Evolutionary conservation across 257 asterid species (phyloP).

Genomic region (Solanum etuberosum): DNA sequence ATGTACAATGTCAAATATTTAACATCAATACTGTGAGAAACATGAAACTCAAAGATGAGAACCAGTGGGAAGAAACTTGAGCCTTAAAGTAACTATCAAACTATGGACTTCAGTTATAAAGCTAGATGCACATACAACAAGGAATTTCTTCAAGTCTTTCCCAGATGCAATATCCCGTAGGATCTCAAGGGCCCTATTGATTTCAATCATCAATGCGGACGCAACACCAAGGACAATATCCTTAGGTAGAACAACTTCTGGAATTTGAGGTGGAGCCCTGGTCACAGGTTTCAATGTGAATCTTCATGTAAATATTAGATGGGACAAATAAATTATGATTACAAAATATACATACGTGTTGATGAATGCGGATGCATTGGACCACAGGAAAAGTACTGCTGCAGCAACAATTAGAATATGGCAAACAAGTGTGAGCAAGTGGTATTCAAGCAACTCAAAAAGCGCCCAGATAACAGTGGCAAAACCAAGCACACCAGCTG

Average conservation of each 20-base stretch:
- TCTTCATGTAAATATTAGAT: neutral
- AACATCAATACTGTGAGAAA: neutral
- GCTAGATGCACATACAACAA: constrained; percentile 39
- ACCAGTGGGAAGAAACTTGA: constrained; percentile 8
- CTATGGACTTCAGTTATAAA: neutral
- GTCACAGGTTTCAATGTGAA: constrained; percentile 4
- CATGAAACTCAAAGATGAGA: neutral
- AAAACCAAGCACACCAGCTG: constrained; percentile 73
- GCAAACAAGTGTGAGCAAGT: constrained; percentile 75
- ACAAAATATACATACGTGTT: constrained; percentile 40
- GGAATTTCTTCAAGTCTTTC: constrained; percentile 68
- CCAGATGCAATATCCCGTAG: constrained; percentile 70
- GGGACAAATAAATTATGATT: neutral
- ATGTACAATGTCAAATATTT: neutral
- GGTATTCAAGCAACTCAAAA: constrained; percentile 82
- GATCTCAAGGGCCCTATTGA: constrained; percentile 45
- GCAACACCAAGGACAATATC: constrained; percentile 64
- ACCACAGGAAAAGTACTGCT: constrained; percentile 69
- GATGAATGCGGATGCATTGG: constrained; percentile 64
- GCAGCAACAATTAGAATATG: constrained; percentile 61
- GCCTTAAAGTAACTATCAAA: neutral
- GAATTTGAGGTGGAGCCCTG: constrained; percentile 79
- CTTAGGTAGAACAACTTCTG: constrained; percentile 52
- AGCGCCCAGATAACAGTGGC: constrained; percentile 81
- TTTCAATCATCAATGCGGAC: constrained; percentile 53